phyloP scores from a whole-genome alignment of 2,329 filamentous ascomycete species.

The Colletotrichum somersetense region DNA sequence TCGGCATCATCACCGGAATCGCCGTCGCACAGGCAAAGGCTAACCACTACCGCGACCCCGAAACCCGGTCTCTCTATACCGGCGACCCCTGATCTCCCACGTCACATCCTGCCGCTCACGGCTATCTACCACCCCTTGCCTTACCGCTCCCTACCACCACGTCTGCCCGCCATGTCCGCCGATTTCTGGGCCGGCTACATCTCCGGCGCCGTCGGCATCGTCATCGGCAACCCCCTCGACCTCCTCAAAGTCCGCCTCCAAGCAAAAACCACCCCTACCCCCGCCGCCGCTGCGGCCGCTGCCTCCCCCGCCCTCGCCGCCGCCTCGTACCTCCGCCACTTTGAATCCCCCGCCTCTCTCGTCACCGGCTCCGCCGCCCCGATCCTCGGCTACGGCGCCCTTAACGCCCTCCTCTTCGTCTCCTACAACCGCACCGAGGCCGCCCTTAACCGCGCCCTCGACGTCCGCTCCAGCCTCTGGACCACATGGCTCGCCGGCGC shows the following conservation, averaged over 20 bases:
- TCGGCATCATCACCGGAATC: constrained; percentile 38
- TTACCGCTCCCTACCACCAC: neutral
- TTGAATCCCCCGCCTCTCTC: constrained; percentile 55
- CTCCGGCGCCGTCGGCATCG: constrained; percentile 82
- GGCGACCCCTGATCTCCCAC: neutral
- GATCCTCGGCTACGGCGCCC: constrained; percentile 87
- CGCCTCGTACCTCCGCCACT: constrained; percentile 48
- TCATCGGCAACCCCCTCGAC: constrained; percentile 46
- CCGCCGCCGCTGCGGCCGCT: constrained; percentile 26
- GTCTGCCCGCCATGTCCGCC: constrained; percentile 73
- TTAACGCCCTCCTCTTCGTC: constrained; percentile 91
- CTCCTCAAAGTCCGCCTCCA: constrained; percentile 83
- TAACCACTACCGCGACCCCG: constrained; percentile 38
- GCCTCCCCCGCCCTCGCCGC: constrained; percentile 39
- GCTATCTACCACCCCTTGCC: neutral
- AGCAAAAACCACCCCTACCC: constrained; percentile 55
- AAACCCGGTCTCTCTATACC: constrained; percentile 29
- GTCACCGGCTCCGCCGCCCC: constrained; percentile 83
- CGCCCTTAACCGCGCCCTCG: constrained; percentile 62
- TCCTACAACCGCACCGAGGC: constrained; percentile 88
- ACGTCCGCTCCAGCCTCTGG: constrained; percentile 63
- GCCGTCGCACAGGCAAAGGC: constrained; percentile 39
- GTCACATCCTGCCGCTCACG: neutral
- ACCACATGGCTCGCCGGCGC: constrained; percentile 86
- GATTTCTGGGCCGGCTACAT: constrained; percentile 96